Evolutionary conservation across 306 rosid species (phyloP).

Genomic region (Cyamopsis tetragonoloba): DNA sequence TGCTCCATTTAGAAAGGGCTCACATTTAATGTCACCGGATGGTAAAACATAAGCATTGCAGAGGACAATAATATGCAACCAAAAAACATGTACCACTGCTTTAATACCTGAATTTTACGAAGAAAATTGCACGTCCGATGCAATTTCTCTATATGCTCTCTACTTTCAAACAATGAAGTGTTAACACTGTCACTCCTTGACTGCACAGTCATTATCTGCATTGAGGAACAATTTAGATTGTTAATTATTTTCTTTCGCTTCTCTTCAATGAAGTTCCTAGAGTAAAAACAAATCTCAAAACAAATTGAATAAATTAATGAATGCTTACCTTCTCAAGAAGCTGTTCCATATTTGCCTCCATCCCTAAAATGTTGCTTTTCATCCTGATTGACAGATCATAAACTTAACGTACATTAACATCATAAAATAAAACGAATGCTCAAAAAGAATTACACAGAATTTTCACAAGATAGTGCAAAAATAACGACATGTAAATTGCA

Average conservation of each 20-base stretch:
- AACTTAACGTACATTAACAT: neutral
- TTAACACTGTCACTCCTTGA: constrained; percentile 86
- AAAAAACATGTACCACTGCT: neutral
- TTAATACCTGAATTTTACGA: constrained; percentile 81
- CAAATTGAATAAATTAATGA: neutral
- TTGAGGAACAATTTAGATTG: neutral
- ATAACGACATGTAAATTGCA: neutral
- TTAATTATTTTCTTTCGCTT: neutral
- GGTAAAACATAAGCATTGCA: neutral
- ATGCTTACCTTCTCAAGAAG: constrained; percentile 72
- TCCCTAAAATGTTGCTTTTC: constrained; percentile 87
- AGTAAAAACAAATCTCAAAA: neutral
- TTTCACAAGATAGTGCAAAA: neutral
- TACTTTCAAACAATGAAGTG: constrained; percentile 68
- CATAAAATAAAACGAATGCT: neutral
- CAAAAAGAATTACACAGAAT: neutral
- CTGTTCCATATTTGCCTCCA: constrained; percentile 84
- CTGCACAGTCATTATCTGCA: constrained; percentile 87
- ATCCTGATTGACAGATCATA: constrained; percentile 45
- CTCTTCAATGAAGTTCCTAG: neutral
- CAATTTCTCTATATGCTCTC: constrained; percentile 83
- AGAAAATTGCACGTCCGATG: constrained; percentile 80
- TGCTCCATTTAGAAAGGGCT: neutral
- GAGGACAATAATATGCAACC: neutral
- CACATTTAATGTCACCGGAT: neutral